phyloP scores from a whole-genome alignment of 176 grass and related monocot species.

The Secale cereale region DNA sequence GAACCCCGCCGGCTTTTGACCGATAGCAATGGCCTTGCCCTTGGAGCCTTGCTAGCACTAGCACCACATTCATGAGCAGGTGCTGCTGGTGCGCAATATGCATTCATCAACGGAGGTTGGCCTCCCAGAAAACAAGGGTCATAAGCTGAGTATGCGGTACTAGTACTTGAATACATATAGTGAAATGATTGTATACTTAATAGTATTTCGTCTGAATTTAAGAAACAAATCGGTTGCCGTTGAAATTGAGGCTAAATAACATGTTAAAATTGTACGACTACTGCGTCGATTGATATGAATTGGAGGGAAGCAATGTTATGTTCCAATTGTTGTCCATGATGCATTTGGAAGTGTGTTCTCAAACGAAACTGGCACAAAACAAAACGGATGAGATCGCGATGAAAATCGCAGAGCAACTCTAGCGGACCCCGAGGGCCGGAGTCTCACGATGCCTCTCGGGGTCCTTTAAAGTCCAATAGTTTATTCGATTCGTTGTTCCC shows the following conservation, averaged over 20 bases:
- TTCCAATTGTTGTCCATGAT: too few species aligned
- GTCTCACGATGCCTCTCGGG: too few species aligned
- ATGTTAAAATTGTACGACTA: too few species aligned
- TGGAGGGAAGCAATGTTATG: too few species aligned
- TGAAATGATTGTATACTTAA: too few species aligned
- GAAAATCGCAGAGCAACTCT: not conserved
- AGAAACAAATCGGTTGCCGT: too few species aligned
- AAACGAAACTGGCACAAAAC: not conserved
- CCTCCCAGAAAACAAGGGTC: not conserved
- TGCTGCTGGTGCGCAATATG: not conserved
- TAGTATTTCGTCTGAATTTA: too few species aligned
- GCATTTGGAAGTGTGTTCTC: not conserved
- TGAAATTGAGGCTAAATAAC: not conserved
- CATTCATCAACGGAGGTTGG: not conserved
- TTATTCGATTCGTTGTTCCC: not conserved
- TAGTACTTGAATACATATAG: not conserved
- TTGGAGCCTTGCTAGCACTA: not conserved
- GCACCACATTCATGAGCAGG: not conserved
- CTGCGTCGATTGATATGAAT: too few species aligned
- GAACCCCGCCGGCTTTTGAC: not conserved
- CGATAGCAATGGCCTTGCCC: constrained; percentile 1
- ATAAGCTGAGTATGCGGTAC: not conserved
- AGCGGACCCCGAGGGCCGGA: not conserved
- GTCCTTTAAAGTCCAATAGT: not conserved
- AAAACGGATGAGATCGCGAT: not conserved